These are phyloP conservation scores for Chaetothyriales sp. DNA, from an alignment of 2,329 filamentous ascomycete species.

Conservation along the genomic window DNA sequence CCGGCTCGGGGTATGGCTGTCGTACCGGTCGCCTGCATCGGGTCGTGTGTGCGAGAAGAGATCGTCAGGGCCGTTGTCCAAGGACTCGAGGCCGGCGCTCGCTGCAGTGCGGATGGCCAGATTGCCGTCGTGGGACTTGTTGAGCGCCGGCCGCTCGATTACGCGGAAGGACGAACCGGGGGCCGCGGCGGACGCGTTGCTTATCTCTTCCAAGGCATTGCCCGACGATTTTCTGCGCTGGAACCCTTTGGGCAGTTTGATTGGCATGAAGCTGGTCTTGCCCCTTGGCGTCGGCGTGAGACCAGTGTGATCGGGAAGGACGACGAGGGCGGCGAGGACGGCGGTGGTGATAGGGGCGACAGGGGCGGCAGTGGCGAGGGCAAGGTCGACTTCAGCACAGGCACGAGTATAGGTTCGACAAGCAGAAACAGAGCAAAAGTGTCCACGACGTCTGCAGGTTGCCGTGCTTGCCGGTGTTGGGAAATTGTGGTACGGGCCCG, in stretches of 20 bases:
- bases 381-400: constrained; percentile 1
- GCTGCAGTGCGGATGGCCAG: not conserved
- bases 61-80: constrained; percentile 19
- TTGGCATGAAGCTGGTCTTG: constrained; percentile 32
- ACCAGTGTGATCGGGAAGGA: constrained; percentile 2
- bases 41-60: constrained; percentile 26
- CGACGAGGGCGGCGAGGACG: not conserved
- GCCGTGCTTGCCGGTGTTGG: too few relatives aligned
- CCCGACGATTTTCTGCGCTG: constrained; percentile 39
- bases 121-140: constrained; percentile 27
- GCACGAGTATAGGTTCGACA: too few relatives aligned
- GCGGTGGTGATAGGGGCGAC: not conserved
- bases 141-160: constrained; percentile 33
- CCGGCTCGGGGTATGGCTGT: not conserved
- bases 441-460: too few relatives aligned
- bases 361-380: constrained; percentile 1
- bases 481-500: too few relatives aligned
- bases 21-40: constrained; percentile 25
- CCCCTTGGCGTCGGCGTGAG: not conserved
- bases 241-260: constrained; percentile 41
- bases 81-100: constrained; percentile 2
- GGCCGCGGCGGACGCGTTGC: constrained; percentile 17
- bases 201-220: constrained; percentile 36
- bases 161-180: constrained; percentile 37
- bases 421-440: not conserved